Conservation (phyloP, 495 filamentous ascomycete species). For the Daldinia vernicosa region DNA sequence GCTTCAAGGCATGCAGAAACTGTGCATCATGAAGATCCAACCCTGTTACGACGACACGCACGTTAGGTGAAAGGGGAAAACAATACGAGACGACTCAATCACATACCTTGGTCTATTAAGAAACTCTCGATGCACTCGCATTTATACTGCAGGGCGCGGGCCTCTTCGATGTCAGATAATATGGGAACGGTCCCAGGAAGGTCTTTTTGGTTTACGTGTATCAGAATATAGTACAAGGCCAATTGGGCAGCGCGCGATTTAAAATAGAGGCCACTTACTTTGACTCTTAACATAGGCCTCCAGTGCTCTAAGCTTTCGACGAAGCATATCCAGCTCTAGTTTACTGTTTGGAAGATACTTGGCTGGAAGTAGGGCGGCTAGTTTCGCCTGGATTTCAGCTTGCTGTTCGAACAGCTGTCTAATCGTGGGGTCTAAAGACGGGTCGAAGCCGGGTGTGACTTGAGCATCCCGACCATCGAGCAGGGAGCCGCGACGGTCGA, state of each 20-base stretch:
- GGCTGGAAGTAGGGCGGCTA: conserved; percentile 55
- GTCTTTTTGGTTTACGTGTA: conserved; percentile 47
- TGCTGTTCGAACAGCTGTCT: conserved; percentile 57
- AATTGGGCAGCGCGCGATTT: conserved; percentile 14
- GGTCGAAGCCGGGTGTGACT: conserved; percentile 48
- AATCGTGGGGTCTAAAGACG: conserved; percentile 57
- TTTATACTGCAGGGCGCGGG: conserved; percentile 57
- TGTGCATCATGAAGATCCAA: conserved; percentile 55
- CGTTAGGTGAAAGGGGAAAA: conserved; percentile 21
- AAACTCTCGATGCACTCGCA: conserved; percentile 62
- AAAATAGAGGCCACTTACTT: conserved; percentile 50
- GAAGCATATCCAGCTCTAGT: conserved; percentile 58
- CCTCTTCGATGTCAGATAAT: conserved; percentile 61
- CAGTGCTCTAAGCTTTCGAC: conserved; percentile 56
- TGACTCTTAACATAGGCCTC: conserved; percentile 54
- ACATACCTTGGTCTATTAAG: conserved; percentile 59
- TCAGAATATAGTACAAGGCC: conserved; percentile 44
- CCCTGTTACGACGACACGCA: conserved; percentile 44
- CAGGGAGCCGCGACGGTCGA: conserved; percentile 46
- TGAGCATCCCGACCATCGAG: conserved; percentile 44
- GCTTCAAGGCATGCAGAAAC: conserved; percentile 54
- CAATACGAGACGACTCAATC: conserved; percentile 9
- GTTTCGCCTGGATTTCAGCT: conserved; percentile 59
- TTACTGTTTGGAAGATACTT: conserved; percentile 56
- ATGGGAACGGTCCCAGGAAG: conserved; percentile 53